A percentile compares a stretch with the other conserved stretches of the same genome.
Conservation (phyloP, 257 asterid genomes). For the Solanum bulbocastanum region DNA sequence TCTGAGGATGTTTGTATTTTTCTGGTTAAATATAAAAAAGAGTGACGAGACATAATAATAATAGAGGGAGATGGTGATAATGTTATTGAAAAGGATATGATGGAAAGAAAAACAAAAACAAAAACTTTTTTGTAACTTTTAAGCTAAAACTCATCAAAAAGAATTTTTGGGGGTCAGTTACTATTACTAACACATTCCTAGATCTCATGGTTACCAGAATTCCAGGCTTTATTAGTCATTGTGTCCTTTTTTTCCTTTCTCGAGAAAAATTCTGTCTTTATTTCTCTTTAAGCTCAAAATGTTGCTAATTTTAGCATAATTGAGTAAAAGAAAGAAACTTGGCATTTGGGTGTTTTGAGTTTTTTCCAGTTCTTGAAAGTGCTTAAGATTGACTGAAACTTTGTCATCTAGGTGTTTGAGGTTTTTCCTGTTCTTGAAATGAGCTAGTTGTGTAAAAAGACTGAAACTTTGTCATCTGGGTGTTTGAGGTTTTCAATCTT, state of each 20-base stretch:
- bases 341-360: neutral
- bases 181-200: constrained; percentile 26
- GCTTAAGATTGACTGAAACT: constrained; percentile 9
- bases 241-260: constrained; percentile 5
- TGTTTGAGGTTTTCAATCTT: neutral
- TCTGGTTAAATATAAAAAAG: constrained; percentile 15
- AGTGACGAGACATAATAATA: constrained; percentile 5
- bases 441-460: neutral
- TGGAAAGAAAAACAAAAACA: neutral
- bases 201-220: constrained; percentile 59
- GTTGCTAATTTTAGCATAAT: neutral
- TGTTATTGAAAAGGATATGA: constrained; percentile 17
- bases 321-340: neutral
- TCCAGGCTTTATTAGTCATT: constrained; percentile 14
- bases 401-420: constrained; percentile 28
- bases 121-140: neutral
- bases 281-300: neutral
- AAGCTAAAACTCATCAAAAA: neutral
- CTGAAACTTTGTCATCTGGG: neutral
- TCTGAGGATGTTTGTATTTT: constrained; percentile 48
- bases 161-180: constrained; percentile 40
- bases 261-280: constrained; percentile 28
- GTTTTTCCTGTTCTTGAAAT: neutral
- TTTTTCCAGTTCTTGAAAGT: constrained; percentile 2
- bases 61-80: constrained; percentile 7